These are phyloP conservation scores for Septoria petroselini DNA, from an alignment of 2,329 filamentous ascomycete species.

Conservation along the genomic window DNA sequence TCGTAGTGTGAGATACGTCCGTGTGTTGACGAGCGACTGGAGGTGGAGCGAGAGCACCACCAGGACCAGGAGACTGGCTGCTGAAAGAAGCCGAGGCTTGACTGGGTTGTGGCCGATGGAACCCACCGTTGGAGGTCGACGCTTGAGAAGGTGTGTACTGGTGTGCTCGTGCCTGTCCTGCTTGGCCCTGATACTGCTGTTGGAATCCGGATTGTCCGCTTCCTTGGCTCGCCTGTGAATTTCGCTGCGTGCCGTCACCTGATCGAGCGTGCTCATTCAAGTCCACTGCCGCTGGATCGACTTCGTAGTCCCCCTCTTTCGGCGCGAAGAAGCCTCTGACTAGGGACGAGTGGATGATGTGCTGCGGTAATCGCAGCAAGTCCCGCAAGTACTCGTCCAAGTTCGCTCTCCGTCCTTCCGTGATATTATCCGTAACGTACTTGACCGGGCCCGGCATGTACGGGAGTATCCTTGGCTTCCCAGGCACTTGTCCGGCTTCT, in stretches of 20 bases:
- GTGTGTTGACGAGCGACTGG: conserved; percentile 8
- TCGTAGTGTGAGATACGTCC: conserved; percentile 19
- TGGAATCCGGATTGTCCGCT: conserved; percentile 26
- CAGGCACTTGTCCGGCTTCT: conserved; percentile 82
- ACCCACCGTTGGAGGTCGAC: conserved; percentile 7
- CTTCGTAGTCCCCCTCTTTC: conserved; percentile 87
- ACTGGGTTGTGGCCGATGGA: conserved; percentile 7
- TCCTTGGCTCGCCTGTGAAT: conserved; percentile 38
- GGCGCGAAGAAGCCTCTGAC: conserved; percentile 91
- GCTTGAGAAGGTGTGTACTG: conserved; percentile 30
- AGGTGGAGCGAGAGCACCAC: conserved; percentile 1
- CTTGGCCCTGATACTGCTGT: conserved; percentile 24
- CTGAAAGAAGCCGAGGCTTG: conserved; percentile 9
- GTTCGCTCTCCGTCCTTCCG: conserved; percentile 86
- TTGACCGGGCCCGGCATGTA: conserved; percentile 98
- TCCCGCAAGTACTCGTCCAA: conserved; percentile 95
- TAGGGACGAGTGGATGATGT: conserved; percentile 79
- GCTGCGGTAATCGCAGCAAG: conserved; percentile 73
- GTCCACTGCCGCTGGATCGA: conserved; percentile 64
- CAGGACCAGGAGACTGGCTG: not conserved
- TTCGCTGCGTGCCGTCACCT: conserved; percentile 61
- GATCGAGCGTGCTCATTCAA: conserved; percentile 65
- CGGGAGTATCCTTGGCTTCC: conserved; percentile 72
- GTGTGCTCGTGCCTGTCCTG: conserved; percentile 27
- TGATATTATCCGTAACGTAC: conserved; percentile 97